Base-by-base conservation (phyloP, 108 stramenopile species). In the Nitzschia sp. region DNA sequence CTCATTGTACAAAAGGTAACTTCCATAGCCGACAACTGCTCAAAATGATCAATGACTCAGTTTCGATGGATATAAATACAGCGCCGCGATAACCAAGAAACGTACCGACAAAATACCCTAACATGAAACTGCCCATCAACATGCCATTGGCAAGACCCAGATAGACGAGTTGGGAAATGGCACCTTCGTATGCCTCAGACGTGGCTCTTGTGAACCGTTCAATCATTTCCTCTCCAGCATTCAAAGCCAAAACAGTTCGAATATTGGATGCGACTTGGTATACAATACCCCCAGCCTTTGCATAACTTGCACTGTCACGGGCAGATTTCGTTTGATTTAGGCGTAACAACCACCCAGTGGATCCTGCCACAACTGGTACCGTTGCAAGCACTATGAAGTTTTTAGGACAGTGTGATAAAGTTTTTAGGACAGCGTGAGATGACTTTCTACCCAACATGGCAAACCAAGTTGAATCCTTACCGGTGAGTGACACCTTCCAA, bases 91-190 rank as follows among this genome's bases (percentile, higher is more conserved):
- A 26, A 52, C 29, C 73, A 41, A 70, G 75, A 34, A 64, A 26
- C 17, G 43, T 10, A 48, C 46, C 46, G 12, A 57, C 68, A 14
- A 69, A 11, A 41, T 77, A 77, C 0, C 54, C 59, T 22, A 76
- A 20, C 51, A 71, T 67, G 53, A 72, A 76, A 29, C 59, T 61
- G 17, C 29, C 70, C 79, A 80, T 80, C 24, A 80, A 42, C 15
- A 59, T n/a, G 53, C 83, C 83, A 60, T 78, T 84, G 12, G 77
- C 80, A n/a, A 84, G 38, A 42, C 83, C 83, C 26, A 82, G 34
- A 55, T 39, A 70, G 24, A 54, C 24, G 9, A 61, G 39, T 41
- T 66, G 63, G 11, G 55, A 43, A 26, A 67, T 50, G 26, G 83
- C 72, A 14, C 63, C 77, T n/a, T 73, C 53, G 25, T 69, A 75